A percentile compares a stretch with the other conserved stretches of the same genome.
phyloP scores from a whole-genome alignment of 441 rosid species.

The Gossypium schwendimanii region DNA sequence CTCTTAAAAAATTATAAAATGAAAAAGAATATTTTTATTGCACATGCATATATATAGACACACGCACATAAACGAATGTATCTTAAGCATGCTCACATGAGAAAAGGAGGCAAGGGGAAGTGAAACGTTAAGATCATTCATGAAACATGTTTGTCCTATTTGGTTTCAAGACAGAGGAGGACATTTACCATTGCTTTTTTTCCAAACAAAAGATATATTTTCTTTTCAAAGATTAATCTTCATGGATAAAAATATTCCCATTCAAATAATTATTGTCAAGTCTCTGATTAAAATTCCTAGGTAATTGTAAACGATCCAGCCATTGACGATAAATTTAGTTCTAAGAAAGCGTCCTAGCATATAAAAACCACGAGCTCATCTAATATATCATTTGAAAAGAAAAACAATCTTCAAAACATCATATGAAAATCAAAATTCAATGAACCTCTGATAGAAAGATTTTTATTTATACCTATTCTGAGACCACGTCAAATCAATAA shows the following conservation, averaged over 20 bases:
- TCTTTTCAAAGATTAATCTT: neutral
- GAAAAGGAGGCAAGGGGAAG: neutral
- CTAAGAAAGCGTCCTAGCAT: neutral
- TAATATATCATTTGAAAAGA: neutral
- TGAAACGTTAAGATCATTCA: neutral
- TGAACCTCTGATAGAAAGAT: neutral
- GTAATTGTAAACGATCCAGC: neutral
- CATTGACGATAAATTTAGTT: neutral
- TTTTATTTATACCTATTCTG: neutral
- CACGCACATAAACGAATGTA: neutral
- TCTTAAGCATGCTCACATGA: neutral
- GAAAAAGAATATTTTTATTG: neutral
- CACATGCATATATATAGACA: neutral
- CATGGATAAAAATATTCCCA: neutral
- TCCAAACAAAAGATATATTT: neutral
- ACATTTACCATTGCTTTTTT: neutral
- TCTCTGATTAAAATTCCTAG: neutral
- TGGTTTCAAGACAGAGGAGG: neutral
- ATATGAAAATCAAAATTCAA: neutral
- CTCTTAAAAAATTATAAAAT: neutral
- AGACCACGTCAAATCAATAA: neutral
- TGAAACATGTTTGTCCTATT: neutral
- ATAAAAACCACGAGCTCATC: neutral
- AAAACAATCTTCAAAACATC: neutral
- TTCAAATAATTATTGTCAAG: neutral